Base-by-base conservation (phyloP, 1,139 yeast species). In the Candida anutae region DNA sequence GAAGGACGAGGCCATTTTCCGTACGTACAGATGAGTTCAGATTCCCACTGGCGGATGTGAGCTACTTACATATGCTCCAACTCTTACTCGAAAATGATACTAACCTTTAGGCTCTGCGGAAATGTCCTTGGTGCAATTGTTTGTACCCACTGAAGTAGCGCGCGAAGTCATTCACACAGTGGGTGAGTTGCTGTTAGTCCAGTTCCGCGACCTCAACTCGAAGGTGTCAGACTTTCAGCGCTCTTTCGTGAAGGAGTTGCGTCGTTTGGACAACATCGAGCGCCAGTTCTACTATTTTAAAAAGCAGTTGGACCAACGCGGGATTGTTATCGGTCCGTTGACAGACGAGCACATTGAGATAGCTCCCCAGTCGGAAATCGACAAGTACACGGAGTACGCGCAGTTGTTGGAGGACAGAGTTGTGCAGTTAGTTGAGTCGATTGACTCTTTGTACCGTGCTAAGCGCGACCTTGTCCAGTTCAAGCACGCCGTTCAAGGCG, bases 111-210 rank as follows among this genome's bases (percentile, higher is more conserved):
- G 65, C 48, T 80, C 90, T 28, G 90, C 90, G 71, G 82, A 76
- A 43, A 80, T 80, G 90, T 73, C 84, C 14, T 69, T 78, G 52
- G 73, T 79, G 24, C 84, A 80, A 48, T 55, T 81, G 42, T 80
- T 78, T 46, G 75, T 80, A 29, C 87, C 88, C 3, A 62, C 77
- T 15, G 93, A 81, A 52, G 70, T 74, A 15, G 60, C 81, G 3
- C 60, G 90, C 40, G 84, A 77, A 33, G 64, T 78, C 10, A 68
- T 78, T 25, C 73, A 77, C 45, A 61, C 74, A 15, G 56, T 81
- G 25, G 90, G 90, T 8, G 72, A 72, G 27, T 53, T 77, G 40
- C 77, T 80, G 28, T 53, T 71, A 32, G 60, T 80, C 26, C 84
- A 80, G 55, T 77, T 81, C 42, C 61, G 83, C 36, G 93, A 81